These are phyloP conservation scores for Fraxinus sp. DNA, from an alignment of 305 asterid species.

Conservation along the genomic window DNA sequence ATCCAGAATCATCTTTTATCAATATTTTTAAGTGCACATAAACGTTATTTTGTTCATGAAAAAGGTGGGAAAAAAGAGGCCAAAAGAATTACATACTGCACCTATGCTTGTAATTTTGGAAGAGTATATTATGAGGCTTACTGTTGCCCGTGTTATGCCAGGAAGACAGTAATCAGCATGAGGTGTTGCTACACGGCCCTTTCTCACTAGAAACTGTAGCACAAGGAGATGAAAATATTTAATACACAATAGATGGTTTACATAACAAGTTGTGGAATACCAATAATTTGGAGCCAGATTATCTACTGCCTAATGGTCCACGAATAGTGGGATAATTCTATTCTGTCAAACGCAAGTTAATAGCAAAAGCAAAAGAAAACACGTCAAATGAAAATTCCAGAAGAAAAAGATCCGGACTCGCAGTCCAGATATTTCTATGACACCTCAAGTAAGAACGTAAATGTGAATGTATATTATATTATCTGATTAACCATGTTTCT, in stretches of 20 bases:
- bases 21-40: slow-evolving; percentile 3
- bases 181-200: slow-evolving; percentile 69
- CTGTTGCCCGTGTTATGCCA: slow-evolving; percentile 80
- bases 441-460: background rate
- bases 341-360: background rate
- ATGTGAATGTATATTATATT: background rate
- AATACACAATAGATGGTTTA: background rate
- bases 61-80: background rate
- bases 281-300: background rate
- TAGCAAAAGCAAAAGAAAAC: background rate
- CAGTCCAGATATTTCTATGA: background rate
- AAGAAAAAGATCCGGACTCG: background rate
- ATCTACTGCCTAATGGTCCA: background rate
- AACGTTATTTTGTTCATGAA: background rate
- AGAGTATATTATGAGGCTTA: slow-evolving; percentile 40
- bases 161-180: slow-evolving; percentile 93
- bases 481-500: background rate
- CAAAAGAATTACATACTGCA: background rate
- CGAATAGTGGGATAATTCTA: background rate
- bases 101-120: background rate
- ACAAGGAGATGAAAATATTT: slow-evolving; percentile 18
- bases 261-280: background rate
- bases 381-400: background rate
- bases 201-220: slow-evolving; percentile 81
- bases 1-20: background rate